Base-by-base conservation (phyloP, 768 basidiomycete genomes). In the Tulasnella sp. region DNA sequence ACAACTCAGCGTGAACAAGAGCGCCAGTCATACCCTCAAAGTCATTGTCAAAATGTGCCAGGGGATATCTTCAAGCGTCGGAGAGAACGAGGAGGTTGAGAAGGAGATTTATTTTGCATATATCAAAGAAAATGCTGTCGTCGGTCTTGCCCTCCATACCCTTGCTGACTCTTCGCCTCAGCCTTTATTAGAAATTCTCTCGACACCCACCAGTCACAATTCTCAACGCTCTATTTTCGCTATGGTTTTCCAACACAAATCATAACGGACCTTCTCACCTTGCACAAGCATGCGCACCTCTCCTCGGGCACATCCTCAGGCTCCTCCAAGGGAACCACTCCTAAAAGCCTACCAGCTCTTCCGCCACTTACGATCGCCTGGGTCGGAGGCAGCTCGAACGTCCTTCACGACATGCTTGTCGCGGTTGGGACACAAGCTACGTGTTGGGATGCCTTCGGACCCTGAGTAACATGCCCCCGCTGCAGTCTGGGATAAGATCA, bases 161-260 rank as follows among this genome's bases (percentile, higher is more conserved):
- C 39, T 22, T 69, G 11, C 22, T 45, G 72, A 73, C 29, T 36
- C 38, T 71, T 12, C 9, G 22, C 34, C 22, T n/a, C 12, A 9
- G n/a, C 34, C 64, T 14, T 71, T 12, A 39, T 19, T 77, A 97
- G 96, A 93, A 94, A 85, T 86, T 99, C 31, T 96, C 94, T 12
- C 86, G 91, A 82, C 86, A 96, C 84, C 96, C 96, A 0, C 90
- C 92, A 1, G 94, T 97, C 2, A 97, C 97, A 2, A 94, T 99
- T 22, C 86, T 97, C 82, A 99, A 99, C 82, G 97, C 97, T 7
- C 90, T 99, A 25, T 97, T 95, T 1, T 92, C 92, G n/a, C 88
- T 96, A 58, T 99, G 94, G 91, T 97, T 97, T 99, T 81, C 97
- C 97, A 2, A 97, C 96, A 0, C 97, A 99, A 81, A 89, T 91